Evolutionary conservation across 2,329 filamentous ascomycete species (phyloP).

Genomic region (Phyllosticta citriasiana): DNA sequence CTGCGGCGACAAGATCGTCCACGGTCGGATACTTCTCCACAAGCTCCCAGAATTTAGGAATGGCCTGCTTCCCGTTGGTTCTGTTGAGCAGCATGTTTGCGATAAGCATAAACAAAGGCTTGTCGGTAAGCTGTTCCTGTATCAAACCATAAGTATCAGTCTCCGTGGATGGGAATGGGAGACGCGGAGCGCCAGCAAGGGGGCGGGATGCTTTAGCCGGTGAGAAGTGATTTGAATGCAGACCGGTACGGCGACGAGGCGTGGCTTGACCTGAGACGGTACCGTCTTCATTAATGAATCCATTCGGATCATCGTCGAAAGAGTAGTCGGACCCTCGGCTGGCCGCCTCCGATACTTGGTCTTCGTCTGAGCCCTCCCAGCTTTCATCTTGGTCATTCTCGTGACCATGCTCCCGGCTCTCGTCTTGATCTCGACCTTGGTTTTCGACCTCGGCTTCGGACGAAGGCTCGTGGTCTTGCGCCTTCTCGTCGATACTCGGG

Average conservation of each 20-base stretch:
- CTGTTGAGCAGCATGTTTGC: constrained; percentile 79
- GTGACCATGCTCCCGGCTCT: background rate
- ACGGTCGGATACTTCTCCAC: constrained; percentile 60
- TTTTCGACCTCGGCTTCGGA: background rate
- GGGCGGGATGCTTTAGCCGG: background rate
- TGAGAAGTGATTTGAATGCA: constrained; percentile 1
- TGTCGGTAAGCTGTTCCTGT: constrained; percentile 65
- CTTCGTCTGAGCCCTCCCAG: background rate
- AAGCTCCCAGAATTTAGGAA: constrained; percentile 64
- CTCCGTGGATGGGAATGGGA: constrained; percentile 8
- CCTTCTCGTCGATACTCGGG: background rate
- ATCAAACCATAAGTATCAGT: constrained; percentile 59
- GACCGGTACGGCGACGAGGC: background rate
- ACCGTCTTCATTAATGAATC: constrained; percentile 1
- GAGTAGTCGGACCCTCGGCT: constrained; percentile 1
- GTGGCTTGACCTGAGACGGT: background rate
- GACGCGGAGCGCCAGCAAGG: background rate
- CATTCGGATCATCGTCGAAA: constrained; percentile 3
- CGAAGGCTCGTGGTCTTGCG: background rate
- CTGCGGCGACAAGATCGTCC: constrained; percentile 42
- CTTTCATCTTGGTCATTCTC: background rate
- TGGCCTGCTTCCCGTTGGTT: constrained; percentile 62
- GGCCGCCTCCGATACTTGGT: background rate
- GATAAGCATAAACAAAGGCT: constrained; percentile 72
- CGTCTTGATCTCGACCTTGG: background rate